Base-by-base conservation (phyloP, 176 grass and related monocot genomes). In the Oryza officinalis region DNA sequence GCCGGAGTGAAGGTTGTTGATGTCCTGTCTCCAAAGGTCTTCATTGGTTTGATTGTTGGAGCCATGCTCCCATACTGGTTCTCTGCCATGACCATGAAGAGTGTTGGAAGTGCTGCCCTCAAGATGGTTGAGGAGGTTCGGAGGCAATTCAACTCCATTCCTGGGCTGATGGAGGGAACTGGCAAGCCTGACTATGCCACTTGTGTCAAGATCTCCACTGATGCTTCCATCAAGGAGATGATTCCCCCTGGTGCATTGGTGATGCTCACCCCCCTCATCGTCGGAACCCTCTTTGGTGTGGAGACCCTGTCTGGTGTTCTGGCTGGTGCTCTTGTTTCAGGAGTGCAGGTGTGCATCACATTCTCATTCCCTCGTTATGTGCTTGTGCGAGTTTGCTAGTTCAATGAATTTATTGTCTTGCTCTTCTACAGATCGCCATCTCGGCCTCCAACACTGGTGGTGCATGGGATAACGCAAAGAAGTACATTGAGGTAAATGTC, bases 61-160 rank as follows among this genome's bases (percentile, higher is more conserved):
- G 94, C 94, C 85, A 97, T 97, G 94, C 94, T 97, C 72, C 94
- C 94, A 0, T 97, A 97, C 91, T 93, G 94, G 94, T 97, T 93
- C 89, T 94, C 94, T 74, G 94, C 94, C 50, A 97, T 97, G 94
- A 94, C 91, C 41, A 93, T 97, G 94, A 97, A 97, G 87, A 97
- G 94, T 86, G 94, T 97, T 49, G 91, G 94, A 77, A 93, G 81
- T 41, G 91, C 94, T 31, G 94, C 94, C 64, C 81, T 97, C 32
- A 94, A 93, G 81, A 97, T 97, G 94, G 94, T 97, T 20, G 94
- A 97, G 87, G 94, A 97, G 86, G 94, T 97, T 66, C 94, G 94
- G 65, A 87, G 94, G 81, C 94, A 97, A 79, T 97, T 97, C 91
- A 97, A 91, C 74, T 84, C 73, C 18, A 97, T 97, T 35, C 94